Percentiles rank a stretch among this genome's conserved stretches.
Evolutionary conservation across 2,329 filamentous ascomycete genomes (phyloP).

Genomic region (Elsinoe ampelina): DNA sequence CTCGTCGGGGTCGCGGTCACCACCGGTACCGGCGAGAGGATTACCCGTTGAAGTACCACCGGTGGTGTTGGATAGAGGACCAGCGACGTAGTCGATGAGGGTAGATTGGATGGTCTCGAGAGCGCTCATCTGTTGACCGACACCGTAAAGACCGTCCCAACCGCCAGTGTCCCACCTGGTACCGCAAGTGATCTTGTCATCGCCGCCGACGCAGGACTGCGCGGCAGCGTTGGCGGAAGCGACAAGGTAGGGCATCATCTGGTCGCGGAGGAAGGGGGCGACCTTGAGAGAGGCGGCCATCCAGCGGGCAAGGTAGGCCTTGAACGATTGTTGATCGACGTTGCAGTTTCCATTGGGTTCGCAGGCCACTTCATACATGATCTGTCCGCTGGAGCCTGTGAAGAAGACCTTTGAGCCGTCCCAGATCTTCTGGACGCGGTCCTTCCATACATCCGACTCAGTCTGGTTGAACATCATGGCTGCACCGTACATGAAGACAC

Average conservation of each 20-base stretch:
- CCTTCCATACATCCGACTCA: slow-evolving; percentile 21
- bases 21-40: slow-evolving; percentile 31
- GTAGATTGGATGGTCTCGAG: slow-evolving; percentile 43
- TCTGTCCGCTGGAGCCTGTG: slow-evolving; percentile 24
- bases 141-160: slow-evolving; percentile 41
- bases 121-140: slow-evolving; percentile 50
- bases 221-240: slow-evolving; percentile 48
- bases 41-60: slow-evolving; percentile 45
- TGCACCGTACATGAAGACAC: slow-evolving; percentile 37
- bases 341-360: slow-evolving; percentile 34
- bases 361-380: slow-evolving; percentile 40
- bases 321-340: slow-evolving; percentile 35
- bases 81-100: slow-evolving; percentile 29
- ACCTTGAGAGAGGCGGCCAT: slow-evolving; percentile 48
- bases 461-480: slow-evolving; percentile 38
- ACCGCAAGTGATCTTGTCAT: slow-evolving; percentile 37
- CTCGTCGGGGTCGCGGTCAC: slow-evolving; percentile 21
- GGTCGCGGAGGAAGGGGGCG: slow-evolving; percentile 45
- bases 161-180: slow-evolving; percentile 32
- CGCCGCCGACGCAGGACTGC: slow-evolving; percentile 42
- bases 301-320: slow-evolving; percentile 39
- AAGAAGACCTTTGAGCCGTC: slow-evolving; percentile 32
- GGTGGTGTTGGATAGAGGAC: slow-evolving; percentile 39
- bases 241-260: slow-evolving; percentile 44
- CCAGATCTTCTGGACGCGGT: slow-evolving; percentile 19